phyloP scores from a whole-genome alignment of 208 protist species.

The Plasmodiophora brassicae region DNA sequence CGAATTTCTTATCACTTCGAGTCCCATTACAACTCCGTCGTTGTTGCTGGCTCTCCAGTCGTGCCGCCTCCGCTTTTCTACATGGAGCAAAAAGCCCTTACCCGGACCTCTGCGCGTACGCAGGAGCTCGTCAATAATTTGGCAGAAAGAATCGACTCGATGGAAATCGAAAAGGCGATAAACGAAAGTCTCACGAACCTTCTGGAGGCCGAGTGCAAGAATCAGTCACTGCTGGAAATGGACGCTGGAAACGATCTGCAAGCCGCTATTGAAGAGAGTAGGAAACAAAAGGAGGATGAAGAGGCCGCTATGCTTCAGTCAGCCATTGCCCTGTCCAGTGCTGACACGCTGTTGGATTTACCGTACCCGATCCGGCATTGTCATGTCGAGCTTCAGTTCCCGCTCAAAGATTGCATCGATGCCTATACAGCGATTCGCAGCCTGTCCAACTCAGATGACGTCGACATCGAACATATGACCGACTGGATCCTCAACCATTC shows the following conservation, averaged over 20 bases:
- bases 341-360: not conserved
- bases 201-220: slow-evolving; percentile 7
- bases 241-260: slow-evolving; percentile 3
- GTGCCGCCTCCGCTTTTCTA: not conserved
- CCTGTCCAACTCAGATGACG: no score
- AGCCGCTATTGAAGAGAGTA: not conserved
- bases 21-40: slow-evolving; percentile 43
- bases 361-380: slow-evolving; percentile 1
- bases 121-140: not conserved
- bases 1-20: slow-evolving; percentile 42
- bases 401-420: not conserved
- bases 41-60: not conserved
- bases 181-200: slow-evolving; percentile 10
- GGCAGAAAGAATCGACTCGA: not conserved
- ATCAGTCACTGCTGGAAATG: not conserved
- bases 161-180: not conserved
- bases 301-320: not conserved
- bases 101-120: not conserved
- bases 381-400: not conserved
- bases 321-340: not conserved
- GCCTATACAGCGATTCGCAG: no score
- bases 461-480: no score
- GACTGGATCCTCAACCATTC: no score
- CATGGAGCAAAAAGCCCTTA: not conserved
- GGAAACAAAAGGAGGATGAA: not conserved